A percentile compares a stretch with the other conserved stretches of the same genome.
Evolutionary conservation across 2,329 filamentous ascomycete genomes (phyloP).

Genomic region (Fusarium sp.): DNA sequence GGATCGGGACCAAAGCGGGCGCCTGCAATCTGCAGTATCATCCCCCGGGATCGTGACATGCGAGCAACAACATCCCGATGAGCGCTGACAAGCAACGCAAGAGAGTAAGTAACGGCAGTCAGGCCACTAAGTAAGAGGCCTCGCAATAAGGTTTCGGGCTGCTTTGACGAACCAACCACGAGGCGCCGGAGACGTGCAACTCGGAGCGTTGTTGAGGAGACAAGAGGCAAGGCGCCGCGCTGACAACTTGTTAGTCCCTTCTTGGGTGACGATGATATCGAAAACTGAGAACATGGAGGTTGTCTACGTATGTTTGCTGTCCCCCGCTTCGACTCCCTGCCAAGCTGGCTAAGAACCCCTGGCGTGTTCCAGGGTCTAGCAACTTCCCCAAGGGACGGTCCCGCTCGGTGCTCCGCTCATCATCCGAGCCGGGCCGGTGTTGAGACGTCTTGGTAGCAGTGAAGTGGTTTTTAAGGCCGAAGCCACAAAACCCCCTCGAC

Average conservation of each 20-base stretch:
- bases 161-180: slow-evolving; percentile 8
- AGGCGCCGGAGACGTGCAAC: neutral
- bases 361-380: slow-evolving; percentile 24
- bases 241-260: slow-evolving; percentile 12
- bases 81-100: slow-evolving; percentile 13
- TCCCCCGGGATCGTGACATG: slow-evolving; percentile 14
- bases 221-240: slow-evolving; percentile 15
- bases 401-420: slow-evolving; percentile 43
- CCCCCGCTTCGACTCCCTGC: slow-evolving; percentile 24
- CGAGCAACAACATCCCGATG: neutral
- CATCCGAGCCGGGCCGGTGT: slow-evolving; percentile 45
- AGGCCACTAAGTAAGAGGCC: slow-evolving; percentile 9
- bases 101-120: slow-evolving; percentile 4
- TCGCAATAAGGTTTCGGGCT: slow-evolving; percentile 8
- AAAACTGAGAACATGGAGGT: slow-evolving; percentile 28
- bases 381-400: slow-evolving; percentile 20
- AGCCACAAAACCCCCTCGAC: slow-evolving; percentile 28
- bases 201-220: slow-evolving; percentile 6
- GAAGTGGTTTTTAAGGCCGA: slow-evolving; percentile 30
- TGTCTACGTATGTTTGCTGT: slow-evolving; percentile 14
- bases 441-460: slow-evolving; percentile 20
- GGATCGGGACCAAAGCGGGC: slow-evolving; percentile 34
- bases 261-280: slow-evolving; percentile 22
- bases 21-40: slow-evolving; percentile 29
- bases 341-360: slow-evolving; percentile 21